Evolutionary conservation across 2,329 filamentous ascomycete genomes (phyloP).

Genomic region (Penicillium sp.): DNA sequence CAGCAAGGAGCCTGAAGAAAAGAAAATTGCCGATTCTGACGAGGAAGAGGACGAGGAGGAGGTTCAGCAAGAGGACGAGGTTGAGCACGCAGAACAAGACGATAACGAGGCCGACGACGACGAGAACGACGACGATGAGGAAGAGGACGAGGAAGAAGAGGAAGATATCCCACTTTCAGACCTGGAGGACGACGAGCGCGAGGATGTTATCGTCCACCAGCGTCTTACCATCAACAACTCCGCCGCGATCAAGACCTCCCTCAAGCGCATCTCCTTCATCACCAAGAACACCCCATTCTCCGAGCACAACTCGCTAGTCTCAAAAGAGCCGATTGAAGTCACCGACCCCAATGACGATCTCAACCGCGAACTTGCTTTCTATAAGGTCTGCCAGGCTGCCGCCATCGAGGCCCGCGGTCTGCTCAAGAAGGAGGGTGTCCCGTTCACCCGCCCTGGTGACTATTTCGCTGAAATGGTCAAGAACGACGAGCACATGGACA

Average conservation of each 20-base stretch:
- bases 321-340: constrained; percentile 69
- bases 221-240: constrained; percentile 98
- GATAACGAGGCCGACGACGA: constrained; percentile 38
- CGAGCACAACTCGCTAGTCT: constrained; percentile 76
- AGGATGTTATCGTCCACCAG: constrained; percentile 86
- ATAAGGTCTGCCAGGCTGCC: constrained; percentile 82
- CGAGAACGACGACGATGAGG: constrained; percentile 54
- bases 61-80: constrained; percentile 42
- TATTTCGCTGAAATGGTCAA: constrained; percentile 99
- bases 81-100: constrained; percentile 33
- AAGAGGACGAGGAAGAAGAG: constrained; percentile 69
- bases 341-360: constrained; percentile 88
- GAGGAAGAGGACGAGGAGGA: constrained; percentile 23
- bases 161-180: constrained; percentile 90
- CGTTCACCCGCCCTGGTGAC: constrained; percentile 86
- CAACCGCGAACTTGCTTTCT: constrained; percentile 88
- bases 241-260: constrained; percentile 74
- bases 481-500: constrained; percentile 97
- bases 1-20: constrained; percentile 27
- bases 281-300: constrained; percentile 74
- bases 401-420: constrained; percentile 71
- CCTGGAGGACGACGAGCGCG: constrained; percentile 75
- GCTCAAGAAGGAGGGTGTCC: constrained; percentile 77
- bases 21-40: constrained; percentile 36
- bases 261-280: constrained; percentile 63